phyloP scores from a whole-genome alignment of 2,329 filamentous ascomycete genomes.

The Berkeleyomyces basicola region DNA sequence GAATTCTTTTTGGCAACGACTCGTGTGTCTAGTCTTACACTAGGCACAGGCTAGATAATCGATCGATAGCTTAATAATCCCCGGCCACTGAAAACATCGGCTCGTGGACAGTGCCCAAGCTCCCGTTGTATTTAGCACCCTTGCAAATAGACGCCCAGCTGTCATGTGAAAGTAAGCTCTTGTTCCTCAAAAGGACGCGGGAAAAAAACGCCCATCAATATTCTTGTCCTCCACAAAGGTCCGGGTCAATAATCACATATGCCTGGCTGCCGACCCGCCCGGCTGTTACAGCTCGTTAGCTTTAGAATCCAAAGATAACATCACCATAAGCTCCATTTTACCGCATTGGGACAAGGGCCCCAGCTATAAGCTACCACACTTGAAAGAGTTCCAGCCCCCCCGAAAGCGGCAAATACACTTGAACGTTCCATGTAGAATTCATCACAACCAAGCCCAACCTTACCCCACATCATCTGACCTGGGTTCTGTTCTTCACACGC shows the following conservation, averaged over 20 bases:
- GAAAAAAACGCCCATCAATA: background rate
- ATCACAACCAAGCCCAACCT: background rate
- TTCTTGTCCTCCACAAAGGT: too few species aligned
- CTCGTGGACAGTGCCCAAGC: too few species aligned
- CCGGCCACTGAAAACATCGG: too few species aligned
- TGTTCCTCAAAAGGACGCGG: too few species aligned
- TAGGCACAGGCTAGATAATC: too few species aligned
- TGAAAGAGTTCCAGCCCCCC: too few species aligned
- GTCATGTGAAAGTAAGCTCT: too few species aligned
- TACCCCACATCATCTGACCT: background rate
- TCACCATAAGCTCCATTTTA: background rate
- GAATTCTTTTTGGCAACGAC: too few species aligned
- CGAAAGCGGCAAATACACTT: background rate
- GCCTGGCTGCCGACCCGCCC: background rate
- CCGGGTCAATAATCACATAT: background rate
- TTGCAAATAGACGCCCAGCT: too few species aligned
- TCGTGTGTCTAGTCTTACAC: too few species aligned
- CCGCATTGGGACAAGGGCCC: background rate
- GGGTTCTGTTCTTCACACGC: background rate
- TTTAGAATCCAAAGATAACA: background rate
- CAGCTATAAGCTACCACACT: background rate
- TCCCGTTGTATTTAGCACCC: too few species aligned
- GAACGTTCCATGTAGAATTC: background rate
- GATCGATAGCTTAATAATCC: too few species aligned
- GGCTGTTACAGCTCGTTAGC: background rate